Base-by-base conservation (phyloP, 495 filamentous ascomycete genomes). In the Penicillium bovifimosum region DNA sequence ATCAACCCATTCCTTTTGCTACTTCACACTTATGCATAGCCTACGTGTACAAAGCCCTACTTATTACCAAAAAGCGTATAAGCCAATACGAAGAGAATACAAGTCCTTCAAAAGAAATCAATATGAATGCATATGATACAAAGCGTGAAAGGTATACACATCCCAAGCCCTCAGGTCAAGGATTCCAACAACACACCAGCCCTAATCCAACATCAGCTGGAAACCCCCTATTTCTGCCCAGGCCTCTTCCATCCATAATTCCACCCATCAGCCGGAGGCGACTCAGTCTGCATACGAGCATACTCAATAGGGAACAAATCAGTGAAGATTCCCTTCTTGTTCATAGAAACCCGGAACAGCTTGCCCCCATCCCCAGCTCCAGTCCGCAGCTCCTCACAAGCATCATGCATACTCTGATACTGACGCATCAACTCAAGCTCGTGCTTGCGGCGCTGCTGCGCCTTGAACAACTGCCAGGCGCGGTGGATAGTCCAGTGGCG, bases 401-500 rank as follows among this genome's bases (percentile, higher is more conserved):
- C 90, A 32, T 70, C 65, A 45, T 77, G 73, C 87, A 95, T 95
- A 60, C 76, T 79, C 71, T 90, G 84, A 69, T 90, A 87, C 76
- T 85, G 84, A 42, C 84, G 75, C 73, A 87, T 76, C 34, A 93
- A 75, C 60, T 83, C 83, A 29, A 73, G 68, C 62, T 85, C 78
- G 41, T 82, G 76, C 39, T 66, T 67, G 32, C 75, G 74, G 42
- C 83, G 82, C 67, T 82, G 76, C 59, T 85, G 74, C 47, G 80
- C 75, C 59, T 81, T 81, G 72, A 82, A 83, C 38, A 95, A 69
- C 53, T 86, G 75, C 86, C 90, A 96, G 17, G 91, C 93, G 58
- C 93, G 90, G 74, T 97, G 91, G 76, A 99, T 97, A 46, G 93
- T 96, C 93, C 95, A 99, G 76, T 99, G 93, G 20, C 93, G 87